These are phyloP conservation scores for Vitis rupestris DNA, from an alignment of 164 flowering plant genomes.

Conservation along the genomic window DNA sequence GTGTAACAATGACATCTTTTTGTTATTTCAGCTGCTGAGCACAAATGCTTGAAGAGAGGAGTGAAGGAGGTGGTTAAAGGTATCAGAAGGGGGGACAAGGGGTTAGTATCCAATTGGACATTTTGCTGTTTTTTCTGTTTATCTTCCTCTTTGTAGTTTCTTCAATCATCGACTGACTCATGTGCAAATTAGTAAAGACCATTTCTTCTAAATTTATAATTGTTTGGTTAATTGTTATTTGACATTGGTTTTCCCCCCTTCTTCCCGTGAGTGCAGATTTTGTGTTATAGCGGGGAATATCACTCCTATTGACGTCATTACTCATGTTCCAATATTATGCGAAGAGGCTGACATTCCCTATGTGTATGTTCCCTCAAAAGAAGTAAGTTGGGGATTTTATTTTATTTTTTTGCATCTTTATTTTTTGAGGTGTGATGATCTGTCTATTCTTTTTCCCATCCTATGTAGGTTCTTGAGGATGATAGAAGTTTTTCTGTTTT, in stretches of 20 bases:
- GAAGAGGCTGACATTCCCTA: conserved; percentile 91
- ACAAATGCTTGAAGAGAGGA: conserved; percentile 90
- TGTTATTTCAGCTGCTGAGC: conserved; percentile 64
- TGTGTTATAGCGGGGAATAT: conserved; percentile 96
- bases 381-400: conserved; percentile 45
- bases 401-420: too few species aligned
- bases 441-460: too few species aligned
- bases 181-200: background rate
- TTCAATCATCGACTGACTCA: background rate
- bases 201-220: background rate
- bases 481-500: too few species aligned
- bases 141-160: background rate
- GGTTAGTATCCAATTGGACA: conserved; percentile 37
- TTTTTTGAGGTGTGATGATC: too few species aligned
- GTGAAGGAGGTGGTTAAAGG: conserved; percentile 97
- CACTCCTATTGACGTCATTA: conserved; percentile 91
- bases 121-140: background rate
- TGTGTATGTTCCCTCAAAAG: conserved; percentile 87
- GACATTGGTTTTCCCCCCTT: background rate
- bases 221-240: background rate
- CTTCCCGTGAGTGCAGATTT: conserved; percentile 49
- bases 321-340: conserved; percentile 88
- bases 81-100: conserved; percentile 81
- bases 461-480: too few species aligned
- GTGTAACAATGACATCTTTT: background rate